These are phyloP conservation scores for Jatropha multifida DNA, from an alignment of 441 rosid genomes.

Conservation along the genomic window DNA sequence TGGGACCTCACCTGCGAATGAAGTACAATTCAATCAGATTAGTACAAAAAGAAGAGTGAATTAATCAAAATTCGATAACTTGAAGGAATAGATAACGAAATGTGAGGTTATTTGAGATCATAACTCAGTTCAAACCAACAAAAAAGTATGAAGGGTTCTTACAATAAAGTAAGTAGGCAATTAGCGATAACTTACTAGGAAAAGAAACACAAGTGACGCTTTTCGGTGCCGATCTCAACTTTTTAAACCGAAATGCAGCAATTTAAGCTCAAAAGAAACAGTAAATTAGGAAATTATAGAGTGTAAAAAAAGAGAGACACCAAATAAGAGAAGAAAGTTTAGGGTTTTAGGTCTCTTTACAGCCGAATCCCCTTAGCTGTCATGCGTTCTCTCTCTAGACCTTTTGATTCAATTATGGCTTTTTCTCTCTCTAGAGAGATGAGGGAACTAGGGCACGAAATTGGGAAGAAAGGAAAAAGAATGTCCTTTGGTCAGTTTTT, in stretches of 20 bases:
- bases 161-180: constrained; percentile 11
- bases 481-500: neutral
- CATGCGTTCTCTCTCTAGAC: constrained; percentile 4
- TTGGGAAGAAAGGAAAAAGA: neutral
- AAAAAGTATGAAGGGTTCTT: neutral
- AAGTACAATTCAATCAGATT: constrained; percentile 21
- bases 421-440: constrained; percentile 6
- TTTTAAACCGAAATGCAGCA: constrained; percentile 30
- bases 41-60: neutral
- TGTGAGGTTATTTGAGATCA: neutral
- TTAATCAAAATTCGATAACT: neutral
- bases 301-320: neutral
- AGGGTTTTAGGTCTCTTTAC: constrained; percentile 26
- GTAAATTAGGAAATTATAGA: neutral
- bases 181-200: constrained; percentile 11
- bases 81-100: neutral
- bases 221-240: constrained; percentile 30
- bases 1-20: constrained; percentile 27
- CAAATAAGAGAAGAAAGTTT: constrained; percentile 7
- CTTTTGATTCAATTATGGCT: neutral
- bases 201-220: constrained; percentile 23
- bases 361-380: constrained; percentile 33
- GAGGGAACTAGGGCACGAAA: constrained; percentile 9
- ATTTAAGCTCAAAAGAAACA: constrained; percentile 14
- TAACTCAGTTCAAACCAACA: neutral